Percentiles rank a stretch among this genome's conserved stretches.
phyloP scores from a whole-genome alignment of 129 eudicot genomes.

The Pseudognaphalium luteoalbum region DNA sequence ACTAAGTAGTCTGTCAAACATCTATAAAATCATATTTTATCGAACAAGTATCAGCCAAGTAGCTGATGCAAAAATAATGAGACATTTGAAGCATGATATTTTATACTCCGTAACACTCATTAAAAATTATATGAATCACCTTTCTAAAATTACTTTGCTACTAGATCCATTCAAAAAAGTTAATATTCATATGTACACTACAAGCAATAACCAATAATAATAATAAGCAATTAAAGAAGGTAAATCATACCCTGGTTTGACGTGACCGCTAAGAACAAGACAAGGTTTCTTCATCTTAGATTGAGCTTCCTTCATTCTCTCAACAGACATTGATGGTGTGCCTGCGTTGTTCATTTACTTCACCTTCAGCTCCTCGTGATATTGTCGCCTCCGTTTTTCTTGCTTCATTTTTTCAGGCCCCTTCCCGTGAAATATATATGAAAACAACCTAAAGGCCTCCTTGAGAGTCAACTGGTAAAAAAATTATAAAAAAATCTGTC shows the following conservation, averaged over 20 bases:
- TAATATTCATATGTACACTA: not conserved
- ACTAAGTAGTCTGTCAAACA: not conserved
- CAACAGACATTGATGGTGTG: conserved; percentile 82
- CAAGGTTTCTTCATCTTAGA: conserved; percentile 67
- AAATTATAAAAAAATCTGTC: conserved; percentile 1
- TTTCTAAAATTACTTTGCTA: not conserved
- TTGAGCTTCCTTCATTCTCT: conserved; percentile 95
- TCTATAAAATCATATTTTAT: not conserved
- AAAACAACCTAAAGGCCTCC: conserved; percentile 83
- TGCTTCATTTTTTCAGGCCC: conserved; percentile 96
- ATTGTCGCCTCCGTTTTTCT: conserved; percentile 88
- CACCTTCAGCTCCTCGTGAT: conserved; percentile 77
- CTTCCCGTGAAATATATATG: conserved; percentile 92
- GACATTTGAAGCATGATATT: not conserved
- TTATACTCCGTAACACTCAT: not conserved
- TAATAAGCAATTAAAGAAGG: not conserved
- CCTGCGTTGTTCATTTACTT: conserved; percentile 90
- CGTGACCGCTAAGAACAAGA: conserved; percentile 91
- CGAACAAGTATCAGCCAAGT: not conserved
- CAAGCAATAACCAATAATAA: not conserved
- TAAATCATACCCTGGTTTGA: conserved; percentile 88
- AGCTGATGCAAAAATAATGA: not conserved
- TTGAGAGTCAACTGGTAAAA: conserved; percentile 84
- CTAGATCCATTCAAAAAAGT: not conserved
- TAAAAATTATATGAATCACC: not conserved